Percentiles rank a stretch among this genome's conserved stretches.
phyloP scores from a whole-genome alignment of 2,329 filamentous ascomycete species.

The Alternaria solani region DNA sequence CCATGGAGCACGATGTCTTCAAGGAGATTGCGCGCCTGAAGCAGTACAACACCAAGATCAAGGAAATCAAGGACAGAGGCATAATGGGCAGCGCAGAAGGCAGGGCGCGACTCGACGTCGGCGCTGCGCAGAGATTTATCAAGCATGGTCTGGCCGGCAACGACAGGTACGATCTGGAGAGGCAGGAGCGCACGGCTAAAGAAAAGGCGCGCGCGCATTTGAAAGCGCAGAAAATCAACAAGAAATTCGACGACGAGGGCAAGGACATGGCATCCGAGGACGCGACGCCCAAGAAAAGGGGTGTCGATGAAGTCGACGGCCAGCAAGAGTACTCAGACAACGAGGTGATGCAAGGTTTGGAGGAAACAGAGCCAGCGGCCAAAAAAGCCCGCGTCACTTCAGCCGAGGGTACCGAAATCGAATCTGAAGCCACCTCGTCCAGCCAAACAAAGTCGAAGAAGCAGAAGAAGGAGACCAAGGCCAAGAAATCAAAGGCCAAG shows the following conservation, averaged over 20 bases:
- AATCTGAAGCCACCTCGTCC: constrained; percentile 11
- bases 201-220: constrained; percentile 43
- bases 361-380: constrained; percentile 16
- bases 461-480: constrained; percentile 1
- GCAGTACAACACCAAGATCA: constrained; percentile 93
- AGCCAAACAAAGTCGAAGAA: not conserved
- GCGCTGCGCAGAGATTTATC: constrained; percentile 81
- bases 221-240: constrained; percentile 35
- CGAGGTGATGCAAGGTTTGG: constrained; percentile 18
- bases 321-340: constrained; percentile 22
- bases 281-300: constrained; percentile 38
- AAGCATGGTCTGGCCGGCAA: constrained; percentile 74
- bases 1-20: constrained; percentile 86
- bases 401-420: constrained; percentile 17
- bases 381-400: constrained; percentile 23
- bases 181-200: constrained; percentile 47
- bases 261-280: constrained; percentile 26
- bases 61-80: constrained; percentile 66
- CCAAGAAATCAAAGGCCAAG: not conserved
- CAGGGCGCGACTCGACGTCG: constrained; percentile 66
- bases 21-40: constrained; percentile 85
- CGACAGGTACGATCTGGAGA: constrained; percentile 54
- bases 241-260: constrained; percentile 39
- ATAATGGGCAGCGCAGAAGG: constrained; percentile 59
- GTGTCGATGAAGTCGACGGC: constrained; percentile 26